A percentile compares a stretch with the other conserved stretches of the same genome.
Evolutionary conservation across 2,329 filamentous ascomycete species (phyloP).

Genomic region (Sclerotinia sclerotiorum): DNA sequence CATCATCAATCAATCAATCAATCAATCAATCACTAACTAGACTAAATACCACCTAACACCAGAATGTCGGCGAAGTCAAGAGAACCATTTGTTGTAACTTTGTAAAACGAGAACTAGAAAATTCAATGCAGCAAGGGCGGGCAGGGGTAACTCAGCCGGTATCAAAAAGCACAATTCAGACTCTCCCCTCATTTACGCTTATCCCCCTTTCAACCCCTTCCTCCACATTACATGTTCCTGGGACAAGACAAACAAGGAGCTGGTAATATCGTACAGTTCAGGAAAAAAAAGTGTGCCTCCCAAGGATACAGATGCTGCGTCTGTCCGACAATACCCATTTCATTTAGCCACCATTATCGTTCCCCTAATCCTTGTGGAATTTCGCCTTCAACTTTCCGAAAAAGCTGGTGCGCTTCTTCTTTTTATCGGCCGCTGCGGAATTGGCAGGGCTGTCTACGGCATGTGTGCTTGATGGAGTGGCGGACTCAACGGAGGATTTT

Average conservation of each 20-base stretch:
- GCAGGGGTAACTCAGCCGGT: conserved; percentile 25
- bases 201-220: conserved; percentile 17
- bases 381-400: conserved; percentile 54
- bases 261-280: conserved; percentile 24
- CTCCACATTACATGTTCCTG: conserved; percentile 22
- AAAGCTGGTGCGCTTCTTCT: conserved; percentile 42
- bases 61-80: conserved; percentile 24
- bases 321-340: conserved; percentile 9
- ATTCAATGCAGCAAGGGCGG: conserved; percentile 22
- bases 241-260: conserved; percentile 20
- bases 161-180: conserved; percentile 22
- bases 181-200: conserved; percentile 9
- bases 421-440: conserved; percentile 37
- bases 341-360: conserved; percentile 16
- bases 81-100: conserved; percentile 22
- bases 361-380: conserved; percentile 42
- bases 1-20: conserved; percentile 21
- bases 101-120: conserved; percentile 25
- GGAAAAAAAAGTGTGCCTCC: conserved; percentile 17
- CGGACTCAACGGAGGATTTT: conserved; percentile 33
- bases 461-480: conserved; percentile 35
- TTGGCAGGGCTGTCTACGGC: conserved; percentile 33
- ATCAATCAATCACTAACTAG: conserved; percentile 19
- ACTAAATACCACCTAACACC: conserved; percentile 20
- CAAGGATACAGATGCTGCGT: conserved; percentile 20